Evolutionary conservation across 2,329 filamentous ascomycete species (phyloP).

Genomic region (Parafenestella ontariensis): DNA sequence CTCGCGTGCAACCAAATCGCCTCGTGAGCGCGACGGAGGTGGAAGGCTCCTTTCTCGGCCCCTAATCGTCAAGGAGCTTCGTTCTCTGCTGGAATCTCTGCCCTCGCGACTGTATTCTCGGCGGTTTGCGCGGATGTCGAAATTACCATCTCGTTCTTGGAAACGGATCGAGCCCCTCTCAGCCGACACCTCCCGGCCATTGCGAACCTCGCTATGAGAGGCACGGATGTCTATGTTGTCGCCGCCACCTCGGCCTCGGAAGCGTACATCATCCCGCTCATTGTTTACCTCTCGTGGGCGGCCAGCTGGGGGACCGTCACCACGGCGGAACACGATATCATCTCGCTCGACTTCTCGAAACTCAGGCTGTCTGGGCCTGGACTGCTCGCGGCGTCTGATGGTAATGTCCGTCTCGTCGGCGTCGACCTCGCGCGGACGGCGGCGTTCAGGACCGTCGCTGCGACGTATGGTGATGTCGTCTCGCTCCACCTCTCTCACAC

Average conservation of each 20-base stretch:
- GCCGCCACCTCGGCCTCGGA: constrained; percentile 48
- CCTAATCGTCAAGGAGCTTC: constrained; percentile 45
- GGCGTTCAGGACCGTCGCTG: constrained; percentile 39
- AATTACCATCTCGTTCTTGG: constrained; percentile 48
- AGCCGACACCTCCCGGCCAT: constrained; percentile 32
- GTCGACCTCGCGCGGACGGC: constrained; percentile 43
- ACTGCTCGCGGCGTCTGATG: constrained; percentile 46
- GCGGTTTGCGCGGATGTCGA: constrained; percentile 48
- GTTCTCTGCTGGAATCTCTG: constrained; percentile 42
- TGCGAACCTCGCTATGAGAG: constrained; percentile 31
- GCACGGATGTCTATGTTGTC: constrained; percentile 44
- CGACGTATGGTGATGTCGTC: constrained; percentile 52
- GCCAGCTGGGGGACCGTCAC: constrained; percentile 47
- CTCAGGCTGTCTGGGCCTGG: constrained; percentile 42
- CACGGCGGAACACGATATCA: constrained; percentile 54
- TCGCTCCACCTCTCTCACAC: constrained; percentile 36
- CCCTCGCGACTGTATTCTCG: constrained; percentile 46
- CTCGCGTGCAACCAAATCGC: constrained; percentile 49
- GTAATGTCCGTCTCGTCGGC: constrained; percentile 46
- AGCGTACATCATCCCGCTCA: constrained; percentile 55
- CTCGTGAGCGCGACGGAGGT: constrained; percentile 37
- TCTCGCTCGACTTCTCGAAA: constrained; percentile 45
- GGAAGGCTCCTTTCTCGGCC: constrained; percentile 47
- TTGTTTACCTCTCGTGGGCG: constrained; percentile 47
- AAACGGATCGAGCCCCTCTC: constrained; percentile 40